Conservation (phyloP, 2,329 filamentous ascomycete species). For the Alternaria triticina region DNA sequence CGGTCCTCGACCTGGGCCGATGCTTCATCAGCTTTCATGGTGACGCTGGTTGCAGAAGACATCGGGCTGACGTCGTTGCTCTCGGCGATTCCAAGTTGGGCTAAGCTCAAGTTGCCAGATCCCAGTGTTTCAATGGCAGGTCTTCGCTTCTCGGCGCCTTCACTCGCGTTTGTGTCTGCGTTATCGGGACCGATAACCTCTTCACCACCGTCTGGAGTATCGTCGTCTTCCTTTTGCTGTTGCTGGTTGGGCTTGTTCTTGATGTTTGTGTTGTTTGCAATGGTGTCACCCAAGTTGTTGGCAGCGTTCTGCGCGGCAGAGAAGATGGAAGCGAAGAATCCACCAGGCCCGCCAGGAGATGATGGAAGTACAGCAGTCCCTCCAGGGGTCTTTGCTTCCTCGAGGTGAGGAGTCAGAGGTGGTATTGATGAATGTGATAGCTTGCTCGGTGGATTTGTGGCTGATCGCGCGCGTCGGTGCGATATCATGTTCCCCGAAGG, state of each 20-base stretch:
- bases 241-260: slow-evolving; percentile 58
- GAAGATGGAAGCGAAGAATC: slow-evolving; percentile 94
- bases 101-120: slow-evolving; percentile 84
- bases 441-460: slow-evolving; percentile 75
- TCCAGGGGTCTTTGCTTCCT: slow-evolving; percentile 68
- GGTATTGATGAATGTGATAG: slow-evolving; percentile 73
- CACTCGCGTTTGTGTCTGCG: slow-evolving; percentile 26
- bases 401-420: slow-evolving; percentile 77
- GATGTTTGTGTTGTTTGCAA: slow-evolving; percentile 66
- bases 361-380: slow-evolving; percentile 58
- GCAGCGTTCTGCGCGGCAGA: slow-evolving; percentile 93
- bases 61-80: slow-evolving; percentile 63
- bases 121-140: slow-evolving; percentile 88
- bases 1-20: slow-evolving; percentile 65
- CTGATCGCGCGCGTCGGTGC: slow-evolving; percentile 69
- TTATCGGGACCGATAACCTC: slow-evolving; percentile 50
- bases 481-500: slow-evolving; percentile 75
- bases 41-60: slow-evolving; percentile 64
- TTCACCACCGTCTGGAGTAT: slow-evolving; percentile 44
- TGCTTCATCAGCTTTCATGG: slow-evolving; percentile 57
- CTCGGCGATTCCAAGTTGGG: slow-evolving; percentile 83
- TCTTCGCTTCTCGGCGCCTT: slow-evolving; percentile 57
- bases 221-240: slow-evolving; percentile 34
- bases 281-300: slow-evolving; percentile 73
- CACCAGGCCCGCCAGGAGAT: slow-evolving; percentile 52